Conservation (phyloP, 768 basidiomycete genomes). For the Lactifluus subvellereus region DNA sequence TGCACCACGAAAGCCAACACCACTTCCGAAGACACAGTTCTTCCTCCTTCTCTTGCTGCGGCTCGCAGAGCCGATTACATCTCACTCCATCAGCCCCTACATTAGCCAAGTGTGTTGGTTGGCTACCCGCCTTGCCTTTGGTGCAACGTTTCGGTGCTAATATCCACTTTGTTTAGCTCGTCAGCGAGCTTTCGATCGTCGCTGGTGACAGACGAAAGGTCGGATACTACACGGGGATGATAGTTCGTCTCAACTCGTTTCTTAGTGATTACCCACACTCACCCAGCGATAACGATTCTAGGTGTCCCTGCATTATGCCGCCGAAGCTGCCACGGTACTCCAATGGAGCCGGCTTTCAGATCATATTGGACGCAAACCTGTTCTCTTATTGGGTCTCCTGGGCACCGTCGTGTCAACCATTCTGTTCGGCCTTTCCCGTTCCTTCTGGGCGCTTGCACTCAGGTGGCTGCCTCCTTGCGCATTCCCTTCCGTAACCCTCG, state of each 20-base stretch:
- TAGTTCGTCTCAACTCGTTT: conserved; percentile 32
- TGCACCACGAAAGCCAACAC: conserved; percentile 30
- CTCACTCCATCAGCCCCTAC: conserved; percentile 45
- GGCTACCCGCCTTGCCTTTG: not conserved
- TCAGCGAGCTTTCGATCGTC: conserved; percentile 39
- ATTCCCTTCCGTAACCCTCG: too few species aligned
- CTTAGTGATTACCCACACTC: not conserved
- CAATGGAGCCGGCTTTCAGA: conserved; percentile 47
- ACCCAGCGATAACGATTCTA: conserved; percentile 13
- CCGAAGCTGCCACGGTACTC: conserved; percentile 42
- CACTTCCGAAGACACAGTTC: conserved; percentile 43
- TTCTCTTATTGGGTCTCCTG: conserved; percentile 37
- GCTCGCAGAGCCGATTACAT: conserved; percentile 45
- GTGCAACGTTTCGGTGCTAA: not conserved
- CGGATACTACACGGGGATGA: conserved; percentile 46
- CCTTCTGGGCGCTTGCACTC: conserved; percentile 29
- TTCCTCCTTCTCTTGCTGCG: conserved; percentile 40
- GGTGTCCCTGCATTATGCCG: conserved; percentile 45
- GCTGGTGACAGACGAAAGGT: conserved; percentile 40
- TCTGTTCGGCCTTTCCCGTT: conserved; percentile 35
- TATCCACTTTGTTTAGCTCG: conserved; percentile 31
- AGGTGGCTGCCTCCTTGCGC: conserved; percentile 24
- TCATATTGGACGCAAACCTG: conserved; percentile 44
- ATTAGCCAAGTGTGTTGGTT: conserved; percentile 38
- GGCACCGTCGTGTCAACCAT: conserved; percentile 33